Conservation (phyloP, 495 filamentous ascomycete species). For the Hypomontagnella submonticulosa region DNA sequence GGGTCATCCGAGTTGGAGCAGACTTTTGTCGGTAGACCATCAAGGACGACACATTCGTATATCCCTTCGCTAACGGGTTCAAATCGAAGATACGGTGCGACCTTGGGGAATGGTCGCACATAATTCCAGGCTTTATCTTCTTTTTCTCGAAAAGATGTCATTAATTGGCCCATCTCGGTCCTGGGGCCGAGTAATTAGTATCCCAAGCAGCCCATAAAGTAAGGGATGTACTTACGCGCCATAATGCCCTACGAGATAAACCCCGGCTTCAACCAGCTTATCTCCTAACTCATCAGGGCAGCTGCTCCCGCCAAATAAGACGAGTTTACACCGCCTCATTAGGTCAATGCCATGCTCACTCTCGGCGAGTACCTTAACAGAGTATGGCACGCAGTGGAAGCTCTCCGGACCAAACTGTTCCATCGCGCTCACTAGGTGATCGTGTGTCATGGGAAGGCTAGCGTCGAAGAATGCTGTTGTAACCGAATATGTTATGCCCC, state of each 20-base stretch:
- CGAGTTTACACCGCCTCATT: slow-evolving; percentile 54
- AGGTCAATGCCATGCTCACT: slow-evolving; percentile 52
- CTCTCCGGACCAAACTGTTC: slow-evolving; percentile 53
- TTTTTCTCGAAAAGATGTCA: slow-evolving; percentile 62
- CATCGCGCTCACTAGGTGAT: slow-evolving; percentile 54
- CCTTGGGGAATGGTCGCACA: slow-evolving; percentile 44
- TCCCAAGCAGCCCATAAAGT: neutral
- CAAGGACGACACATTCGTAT: slow-evolving; percentile 60
- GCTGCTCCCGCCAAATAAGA: slow-evolving; percentile 60
- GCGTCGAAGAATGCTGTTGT: slow-evolving; percentile 58
- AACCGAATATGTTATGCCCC: slow-evolving; percentile 51
- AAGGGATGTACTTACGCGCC: slow-evolving; percentile 36
- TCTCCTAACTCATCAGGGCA: slow-evolving; percentile 64
- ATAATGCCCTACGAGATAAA: slow-evolving; percentile 65
- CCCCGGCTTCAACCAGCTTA: slow-evolving; percentile 62
- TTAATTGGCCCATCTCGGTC: slow-evolving; percentile 67
- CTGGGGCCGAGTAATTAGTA: slow-evolving; percentile 26
- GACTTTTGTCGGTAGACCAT: slow-evolving; percentile 63
- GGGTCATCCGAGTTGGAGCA: slow-evolving; percentile 58
- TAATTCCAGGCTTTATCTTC: slow-evolving; percentile 60
- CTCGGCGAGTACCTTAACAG: slow-evolving; percentile 60
- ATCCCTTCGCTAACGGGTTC: slow-evolving; percentile 38
- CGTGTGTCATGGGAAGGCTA: slow-evolving; percentile 54
- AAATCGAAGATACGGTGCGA: slow-evolving; percentile 45
- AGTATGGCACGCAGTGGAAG: slow-evolving; percentile 61